A percentile compares a stretch with the other conserved stretches of the same genome.
These are phyloP conservation scores for Ophiocordyceps camponoti-saundersi DNA, from an alignment of 2,329 filamentous ascomycete species.

Conservation along the genomic window DNA sequence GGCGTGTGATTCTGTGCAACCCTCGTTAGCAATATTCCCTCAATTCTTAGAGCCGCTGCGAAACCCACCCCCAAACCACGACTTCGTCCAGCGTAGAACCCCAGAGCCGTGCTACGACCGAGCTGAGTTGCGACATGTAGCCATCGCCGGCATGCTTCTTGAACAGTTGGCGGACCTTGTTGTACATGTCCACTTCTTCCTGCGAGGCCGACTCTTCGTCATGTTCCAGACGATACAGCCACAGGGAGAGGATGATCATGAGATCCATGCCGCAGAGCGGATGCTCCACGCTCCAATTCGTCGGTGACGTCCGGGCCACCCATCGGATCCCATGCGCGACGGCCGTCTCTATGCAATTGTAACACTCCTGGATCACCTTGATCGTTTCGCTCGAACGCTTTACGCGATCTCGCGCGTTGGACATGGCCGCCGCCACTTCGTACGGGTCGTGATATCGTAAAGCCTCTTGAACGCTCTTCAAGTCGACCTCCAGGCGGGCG, in stretches of 20 bases:
- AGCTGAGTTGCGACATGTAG: constrained; percentile 73
- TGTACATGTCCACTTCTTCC: constrained; percentile 78
- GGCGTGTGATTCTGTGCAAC: constrained; percentile 57
- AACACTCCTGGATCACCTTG: constrained; percentile 95
- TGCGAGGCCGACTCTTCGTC: constrained; percentile 81
- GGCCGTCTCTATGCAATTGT: constrained; percentile 92
- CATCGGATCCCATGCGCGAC: constrained; percentile 89
- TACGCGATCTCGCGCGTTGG: constrained; percentile 79
- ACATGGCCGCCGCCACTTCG: constrained; percentile 94
- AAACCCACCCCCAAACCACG: constrained; percentile 93
- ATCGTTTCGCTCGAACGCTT: constrained; percentile 95
- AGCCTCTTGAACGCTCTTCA: constrained; percentile 91
- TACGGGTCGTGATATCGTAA: constrained; percentile 94
- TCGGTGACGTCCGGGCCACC: constrained; percentile 94
- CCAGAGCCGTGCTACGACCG: constrained; percentile 90
- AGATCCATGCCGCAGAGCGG: constrained; percentile 91
- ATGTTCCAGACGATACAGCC: constrained; percentile 98
- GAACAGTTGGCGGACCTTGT: constrained; percentile 78
- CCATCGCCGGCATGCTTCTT: constrained; percentile 77
- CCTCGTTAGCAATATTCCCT: constrained; percentile 5
- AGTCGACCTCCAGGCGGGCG: constrained; percentile 79
- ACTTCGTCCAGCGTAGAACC: constrained; percentile 97
- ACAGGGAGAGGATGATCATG: constrained; percentile 93
- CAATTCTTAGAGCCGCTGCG: background rate
- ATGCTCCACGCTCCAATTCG: constrained; percentile 98